A percentile compares a stretch with the other conserved stretches of the same genome.
phyloP scores from a whole-genome alignment of 2,329 filamentous ascomycete species.

The Metarhizium brunneum region DNA sequence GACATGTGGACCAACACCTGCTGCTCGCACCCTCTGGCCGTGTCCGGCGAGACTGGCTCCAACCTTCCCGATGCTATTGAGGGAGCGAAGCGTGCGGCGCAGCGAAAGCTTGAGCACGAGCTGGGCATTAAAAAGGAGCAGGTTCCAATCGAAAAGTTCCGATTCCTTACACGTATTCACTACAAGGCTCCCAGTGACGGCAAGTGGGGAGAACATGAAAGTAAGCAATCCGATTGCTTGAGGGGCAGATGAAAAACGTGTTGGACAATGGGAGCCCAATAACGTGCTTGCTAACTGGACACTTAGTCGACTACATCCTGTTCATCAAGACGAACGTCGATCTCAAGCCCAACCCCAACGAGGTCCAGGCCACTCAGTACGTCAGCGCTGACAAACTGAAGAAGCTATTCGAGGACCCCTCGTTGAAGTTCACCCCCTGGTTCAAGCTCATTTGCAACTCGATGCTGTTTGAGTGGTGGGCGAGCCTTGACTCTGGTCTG shows the following conservation, averaged over 20 bases:
- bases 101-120: conserved; percentile 90
- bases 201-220: conserved; percentile 98
- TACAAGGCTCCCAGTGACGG: conserved; percentile 96
- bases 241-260: not conserved
- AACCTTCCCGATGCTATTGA: conserved; percentile 70
- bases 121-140: conserved; percentile 83
- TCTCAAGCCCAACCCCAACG: conserved; percentile 73
- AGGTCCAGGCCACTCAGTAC: conserved; percentile 77
- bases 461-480: conserved; percentile 98
- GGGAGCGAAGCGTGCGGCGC: conserved; percentile 85
- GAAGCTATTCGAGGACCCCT: conserved; percentile 72
- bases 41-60: conserved; percentile 82
- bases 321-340: conserved; percentile 95
- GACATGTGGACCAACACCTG: conserved; percentile 99
- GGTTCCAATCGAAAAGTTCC: conserved; percentile 84
- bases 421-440: conserved; percentile 89
- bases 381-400: conserved; percentile 77
- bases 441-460: conserved; percentile 98
- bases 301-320: conserved; percentile 88
- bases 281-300: conserved; percentile 4
- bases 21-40: conserved; percentile 91
- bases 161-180: conserved; percentile 92
- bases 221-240: conserved; percentile 41
- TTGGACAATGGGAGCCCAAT: not conserved
- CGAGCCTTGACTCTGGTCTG: conserved; percentile 68